These are phyloP conservation scores for Ichthyophthirius multifiliis DNA, from an alignment of 169 alveolate genomes.

Conservation along the genomic window DNA sequence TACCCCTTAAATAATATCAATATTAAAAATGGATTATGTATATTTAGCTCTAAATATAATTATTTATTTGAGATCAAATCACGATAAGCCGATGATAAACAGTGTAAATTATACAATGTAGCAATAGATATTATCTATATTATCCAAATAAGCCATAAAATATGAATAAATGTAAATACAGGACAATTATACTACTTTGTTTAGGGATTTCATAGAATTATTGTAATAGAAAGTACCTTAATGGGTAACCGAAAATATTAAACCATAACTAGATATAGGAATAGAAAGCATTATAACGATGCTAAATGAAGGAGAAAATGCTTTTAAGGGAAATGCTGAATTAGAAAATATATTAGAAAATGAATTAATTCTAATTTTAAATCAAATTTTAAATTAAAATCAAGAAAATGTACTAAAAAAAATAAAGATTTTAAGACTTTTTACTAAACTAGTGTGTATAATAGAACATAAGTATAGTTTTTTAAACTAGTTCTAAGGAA, in stretches of 20 bases:
- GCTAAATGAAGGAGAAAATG: slow-evolving; percentile 3
- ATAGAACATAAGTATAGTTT: no score
- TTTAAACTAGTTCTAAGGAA: no score
- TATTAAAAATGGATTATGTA: neutral
- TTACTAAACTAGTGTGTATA: no score
- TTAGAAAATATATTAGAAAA: neutral
- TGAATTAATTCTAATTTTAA: neutral
- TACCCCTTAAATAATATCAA: neutral
- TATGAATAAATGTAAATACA: neutral
- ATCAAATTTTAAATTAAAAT: no score
- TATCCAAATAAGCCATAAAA: neutral
- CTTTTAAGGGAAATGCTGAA: neutral
- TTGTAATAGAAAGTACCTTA: neutral
- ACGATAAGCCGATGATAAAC: neutral
- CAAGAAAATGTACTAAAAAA: no score
- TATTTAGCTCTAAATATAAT: no score
- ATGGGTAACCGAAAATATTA: no score
- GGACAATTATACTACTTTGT: neutral
- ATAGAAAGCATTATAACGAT: neutral
- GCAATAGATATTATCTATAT: neutral
- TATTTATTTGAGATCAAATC: neutral
- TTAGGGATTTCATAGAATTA: neutral
- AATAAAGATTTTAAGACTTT: no score
- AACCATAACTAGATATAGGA: no score
- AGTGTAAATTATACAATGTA: neutral